Percentiles rank a stretch among this genome's conserved stretches.
phyloP scores from a whole-genome alignment of 2,329 filamentous ascomycete species.

The Cercospora citrullina region DNA sequence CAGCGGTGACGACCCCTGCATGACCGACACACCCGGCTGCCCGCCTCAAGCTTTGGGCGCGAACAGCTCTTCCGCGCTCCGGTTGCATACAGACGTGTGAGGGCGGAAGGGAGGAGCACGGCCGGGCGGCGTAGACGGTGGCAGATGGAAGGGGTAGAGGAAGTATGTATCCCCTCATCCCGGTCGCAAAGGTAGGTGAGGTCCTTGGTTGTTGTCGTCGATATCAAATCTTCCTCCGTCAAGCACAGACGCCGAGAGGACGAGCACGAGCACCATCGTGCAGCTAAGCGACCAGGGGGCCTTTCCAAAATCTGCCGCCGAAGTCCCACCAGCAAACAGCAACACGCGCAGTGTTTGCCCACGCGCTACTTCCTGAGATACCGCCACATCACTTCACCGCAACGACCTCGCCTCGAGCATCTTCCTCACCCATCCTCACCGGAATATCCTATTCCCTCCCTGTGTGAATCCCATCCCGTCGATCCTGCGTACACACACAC shows the following conservation, averaged over 20 bases:
- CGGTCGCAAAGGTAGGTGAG: background rate
- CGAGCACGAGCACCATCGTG: background rate
- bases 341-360: slow-evolving; percentile 3
- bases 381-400: slow-evolving; percentile 5
- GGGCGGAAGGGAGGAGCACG: background rate
- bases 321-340: slow-evolving; percentile 12
- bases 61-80: background rate
- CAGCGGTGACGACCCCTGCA: slow-evolving; percentile 9
- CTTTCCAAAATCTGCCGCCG: slow-evolving; percentile 7
- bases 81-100: background rate
- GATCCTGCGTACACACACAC: slow-evolving; percentile 1
- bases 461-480: slow-evolving; percentile 2
- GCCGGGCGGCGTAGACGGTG: background rate
- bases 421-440: background rate
- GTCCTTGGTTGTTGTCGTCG: background rate
- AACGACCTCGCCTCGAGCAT: slow-evolving; percentile 1
- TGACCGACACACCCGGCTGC: background rate
- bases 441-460: background rate
- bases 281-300: background rate
- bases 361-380: slow-evolving; percentile 11
- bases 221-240: slow-evolving; percentile 1
- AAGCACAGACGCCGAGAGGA: slow-evolving; percentile 11
- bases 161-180: background rate
- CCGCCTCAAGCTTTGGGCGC: slow-evolving; percentile 13
- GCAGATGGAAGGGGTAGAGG: background rate